Evolutionary conservation across 1,284 basidiomycete genomes (phyloP), one percentile per base, ranked within the genome.

Genomic region (Boletus calvinii): DNA sequence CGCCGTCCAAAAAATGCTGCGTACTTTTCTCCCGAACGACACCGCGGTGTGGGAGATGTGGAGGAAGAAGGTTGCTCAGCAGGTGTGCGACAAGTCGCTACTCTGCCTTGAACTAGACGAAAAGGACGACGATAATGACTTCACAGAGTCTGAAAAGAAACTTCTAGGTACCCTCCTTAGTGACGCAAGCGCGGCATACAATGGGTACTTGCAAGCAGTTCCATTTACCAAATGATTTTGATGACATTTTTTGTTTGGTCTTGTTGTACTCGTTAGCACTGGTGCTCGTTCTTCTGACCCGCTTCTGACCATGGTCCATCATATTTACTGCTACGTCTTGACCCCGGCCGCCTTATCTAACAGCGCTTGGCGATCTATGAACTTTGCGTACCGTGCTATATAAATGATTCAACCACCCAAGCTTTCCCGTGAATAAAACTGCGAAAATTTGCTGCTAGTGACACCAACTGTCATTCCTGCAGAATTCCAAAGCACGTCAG

Each of bases 1-100:
- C 3, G 34, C 45, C 6, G 51, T 63, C 29, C 29, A 60, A 4
- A 53, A 59, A n/a, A 50, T 38, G 1, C 34, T 64, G 5, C 38
- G 43, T 13, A 37, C 39, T 1, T 46, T 64, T 4, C 41, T 67
- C 26, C 51, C 58, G 1, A 64, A 64, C 36, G 62, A 62, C 18
- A 64, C 64, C 1, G 3, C 10, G 2, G 65, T 66, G 24, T 64
- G 65, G 62, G 13, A 50, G 20, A 48, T 2, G 32, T 64, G 62
- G 63, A 62, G 52, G 46, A 22, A 50, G 17, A 62, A 45, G 30
- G 62, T 67, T 5, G 42, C 40, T 26, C 35, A 2, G 12, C 53
- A 51, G 46, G 50, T 63, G 41, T 51, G 45, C 41, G 45, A 53
- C 4, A 45, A n/a, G 29, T 49, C 46, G 37, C 8, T 43, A 31